phyloP scores from a whole-genome alignment of 768 basidiomycete genomes.

The Boletus edulis region DNA sequence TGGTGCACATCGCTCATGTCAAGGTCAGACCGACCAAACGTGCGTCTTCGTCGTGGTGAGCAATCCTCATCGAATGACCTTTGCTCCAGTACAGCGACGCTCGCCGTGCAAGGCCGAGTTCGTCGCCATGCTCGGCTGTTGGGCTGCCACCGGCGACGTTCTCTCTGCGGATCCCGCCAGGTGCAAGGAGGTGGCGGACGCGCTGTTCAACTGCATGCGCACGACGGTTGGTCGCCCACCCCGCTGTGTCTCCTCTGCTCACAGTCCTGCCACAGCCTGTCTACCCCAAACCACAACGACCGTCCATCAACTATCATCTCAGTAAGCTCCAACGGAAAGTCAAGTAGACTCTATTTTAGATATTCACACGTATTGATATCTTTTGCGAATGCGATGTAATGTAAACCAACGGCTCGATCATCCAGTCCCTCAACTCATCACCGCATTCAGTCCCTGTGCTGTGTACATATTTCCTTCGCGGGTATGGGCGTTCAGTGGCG shows the following conservation, averaged over 20 bases:
- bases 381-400: slow-evolving; percentile 18
- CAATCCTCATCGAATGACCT: too few relatives aligned
- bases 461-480: slow-evolving; percentile 3
- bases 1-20: slow-evolving; percentile 75
- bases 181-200: slow-evolving; percentile 60
- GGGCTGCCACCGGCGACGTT: slow-evolving; percentile 72
- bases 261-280: slow-evolving; percentile 48
- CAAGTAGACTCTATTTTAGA: slow-evolving; percentile 47
- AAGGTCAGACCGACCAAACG: slow-evolving; percentile 79
- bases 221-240: slow-evolving; percentile 60
- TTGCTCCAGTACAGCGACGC: slow-evolving; percentile 7
- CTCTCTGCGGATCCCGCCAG: slow-evolving; percentile 41
- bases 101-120: slow-evolving; percentile 47
- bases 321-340: slow-evolving; percentile 73
- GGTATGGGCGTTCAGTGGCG: slow-evolving; percentile 20
- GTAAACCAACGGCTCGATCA: slow-evolving; percentile 2
- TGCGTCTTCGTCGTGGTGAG: slow-evolving; percentile 19
- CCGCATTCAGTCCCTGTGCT: neutral
- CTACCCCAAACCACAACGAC: slow-evolving; percentile 61
- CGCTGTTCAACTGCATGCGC: slow-evolving; percentile 80
- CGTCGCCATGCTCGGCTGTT: slow-evolving; percentile 79
- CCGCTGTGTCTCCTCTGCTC: neutral
- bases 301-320: slow-evolving; percentile 89
- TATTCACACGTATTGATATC: slow-evolving; percentile 14
- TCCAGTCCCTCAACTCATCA: neutral